These are phyloP conservation scores for Fusarium tuaranense DNA, from an alignment of 2,329 filamentous ascomycete genomes.

Conservation along the genomic window DNA sequence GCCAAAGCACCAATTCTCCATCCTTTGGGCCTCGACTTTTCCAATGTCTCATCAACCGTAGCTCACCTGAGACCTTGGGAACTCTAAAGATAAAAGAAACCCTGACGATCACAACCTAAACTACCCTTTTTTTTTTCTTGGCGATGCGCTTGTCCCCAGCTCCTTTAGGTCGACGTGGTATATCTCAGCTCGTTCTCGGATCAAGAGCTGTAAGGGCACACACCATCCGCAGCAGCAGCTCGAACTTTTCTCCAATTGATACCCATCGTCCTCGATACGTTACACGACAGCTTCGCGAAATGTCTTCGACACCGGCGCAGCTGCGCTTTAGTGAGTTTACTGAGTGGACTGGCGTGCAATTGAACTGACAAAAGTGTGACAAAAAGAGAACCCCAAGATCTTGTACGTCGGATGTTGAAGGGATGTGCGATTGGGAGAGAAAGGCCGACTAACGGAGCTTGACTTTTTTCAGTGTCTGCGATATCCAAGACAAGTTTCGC, in stretches of 20 bases:
- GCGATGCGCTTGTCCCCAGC: conserved; percentile 30
- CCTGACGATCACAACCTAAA: background rate
- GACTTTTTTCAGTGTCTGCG: conserved; percentile 76
- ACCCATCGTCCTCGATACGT: background rate
- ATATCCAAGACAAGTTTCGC: conserved; percentile 94
- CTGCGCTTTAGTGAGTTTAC: conserved; percentile 51
- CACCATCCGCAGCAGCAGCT: background rate
- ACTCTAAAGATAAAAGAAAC: background rate
- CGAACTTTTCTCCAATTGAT: background rate
- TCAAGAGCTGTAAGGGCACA: conserved; percentile 16
- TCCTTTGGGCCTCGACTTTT: background rate
- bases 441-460: background rate
- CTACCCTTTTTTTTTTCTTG: background rate
- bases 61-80: conserved; percentile 22
- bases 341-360: background rate
- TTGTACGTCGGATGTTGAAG: conserved; percentile 54
- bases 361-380: background rate
- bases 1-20: background rate
- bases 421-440: background rate
- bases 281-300: conserved; percentile 20
- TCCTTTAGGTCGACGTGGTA: conserved; percentile 29
- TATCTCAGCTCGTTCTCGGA: conserved; percentile 27
- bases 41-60: conserved; percentile 11
- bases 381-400: conserved; percentile 60
- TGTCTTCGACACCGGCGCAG: conserved; percentile 27